Conservation (phyloP, 371 early-diverging fungal species). For the Sporodiniella umbellata region DNA sequence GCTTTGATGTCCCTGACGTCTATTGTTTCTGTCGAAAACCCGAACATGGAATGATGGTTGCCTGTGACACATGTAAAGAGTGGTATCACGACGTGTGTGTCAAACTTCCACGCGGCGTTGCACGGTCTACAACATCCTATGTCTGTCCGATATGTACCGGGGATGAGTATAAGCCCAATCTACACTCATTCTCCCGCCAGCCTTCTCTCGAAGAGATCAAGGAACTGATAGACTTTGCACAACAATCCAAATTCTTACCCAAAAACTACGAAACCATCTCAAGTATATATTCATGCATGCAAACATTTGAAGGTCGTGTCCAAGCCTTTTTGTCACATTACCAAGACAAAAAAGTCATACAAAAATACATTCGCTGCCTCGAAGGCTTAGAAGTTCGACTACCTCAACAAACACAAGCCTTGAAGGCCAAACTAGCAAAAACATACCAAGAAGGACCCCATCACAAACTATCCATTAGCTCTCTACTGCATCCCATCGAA, state of each 20-base stretch:
- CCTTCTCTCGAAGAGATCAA: slow-evolving; percentile 49
- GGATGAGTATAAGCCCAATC: background rate
- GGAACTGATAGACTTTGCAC: slow-evolving; percentile 39
- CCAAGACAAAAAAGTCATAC: slow-evolving; percentile 18
- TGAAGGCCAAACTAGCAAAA: slow-evolving; percentile 41
- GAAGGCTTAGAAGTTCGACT: slow-evolving; percentile 58
- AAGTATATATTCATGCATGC: slow-evolving; percentile 39
- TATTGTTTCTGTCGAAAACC: slow-evolving; percentile 65
- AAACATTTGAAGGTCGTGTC: slow-evolving; percentile 27
- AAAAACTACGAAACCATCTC: slow-evolving; percentile 52
- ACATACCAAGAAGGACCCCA: background rate
- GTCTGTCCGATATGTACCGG: slow-evolving; percentile 66
- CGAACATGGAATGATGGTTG: slow-evolving; percentile 72
- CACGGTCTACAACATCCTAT: slow-evolving; percentile 52
- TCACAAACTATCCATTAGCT: background rate
- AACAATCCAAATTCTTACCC: slow-evolving; percentile 52
- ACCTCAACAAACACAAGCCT: slow-evolving; percentile 37
- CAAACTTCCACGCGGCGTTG: slow-evolving; percentile 57
- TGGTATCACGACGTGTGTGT: slow-evolving; percentile 82
- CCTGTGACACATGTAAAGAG: slow-evolving; percentile 77
- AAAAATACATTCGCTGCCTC: slow-evolving; percentile 48
- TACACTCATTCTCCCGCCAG: slow-evolving; percentile 21
- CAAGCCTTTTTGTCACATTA: slow-evolving; percentile 41
- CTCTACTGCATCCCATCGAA: background rate
- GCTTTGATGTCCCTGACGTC: slow-evolving; percentile 6